phyloP scores from a whole-genome alignment of 2,329 filamentous ascomycete species.

The Penicillium sp. region DNA sequence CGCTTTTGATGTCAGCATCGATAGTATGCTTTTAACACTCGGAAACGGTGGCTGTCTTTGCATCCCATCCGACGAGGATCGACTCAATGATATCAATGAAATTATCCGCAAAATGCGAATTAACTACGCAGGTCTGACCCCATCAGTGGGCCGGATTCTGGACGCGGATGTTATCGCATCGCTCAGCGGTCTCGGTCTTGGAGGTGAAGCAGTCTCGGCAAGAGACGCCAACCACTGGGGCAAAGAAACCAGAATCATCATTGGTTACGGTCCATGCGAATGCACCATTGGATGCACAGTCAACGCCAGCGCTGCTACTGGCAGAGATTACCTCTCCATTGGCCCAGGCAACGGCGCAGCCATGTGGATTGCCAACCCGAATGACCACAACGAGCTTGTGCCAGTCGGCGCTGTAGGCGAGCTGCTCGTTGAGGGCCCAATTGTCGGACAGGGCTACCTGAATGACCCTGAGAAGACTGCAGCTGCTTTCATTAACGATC shows the following conservation, averaged over 20 bases:
- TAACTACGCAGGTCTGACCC: conserved; percentile 60
- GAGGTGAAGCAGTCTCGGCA: conserved; percentile 47
- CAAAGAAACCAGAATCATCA: conserved; percentile 45
- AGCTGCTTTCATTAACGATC: conserved; percentile 39
- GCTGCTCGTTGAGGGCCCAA: conserved; percentile 49
- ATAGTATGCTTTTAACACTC: conserved; percentile 57
- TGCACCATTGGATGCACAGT: conserved; percentile 45
- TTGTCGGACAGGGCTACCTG: conserved; percentile 50
- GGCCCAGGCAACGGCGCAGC: conserved; percentile 38
- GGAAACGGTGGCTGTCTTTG: conserved; percentile 60
- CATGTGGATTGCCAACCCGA: conserved; percentile 44
- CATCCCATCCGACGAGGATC: conserved; percentile 53
- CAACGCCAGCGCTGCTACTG: conserved; percentile 37
- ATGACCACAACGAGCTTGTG: conserved; percentile 38
- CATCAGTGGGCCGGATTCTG: conserved; percentile 55
- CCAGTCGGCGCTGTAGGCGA: conserved; percentile 51
- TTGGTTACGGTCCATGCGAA: conserved; percentile 47
- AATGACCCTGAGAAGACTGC: conserved; percentile 41
- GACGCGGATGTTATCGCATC: conserved; percentile 44
- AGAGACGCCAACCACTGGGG: conserved; percentile 46
- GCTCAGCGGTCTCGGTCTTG: conserved; percentile 44
- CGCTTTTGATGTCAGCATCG: conserved; percentile 54
- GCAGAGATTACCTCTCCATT: conserved; percentile 41
- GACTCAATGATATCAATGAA: conserved; percentile 50
- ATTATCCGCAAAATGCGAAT: conserved; percentile 53